Evolutionary conservation across 2,329 filamentous ascomycete genomes (phyloP), one percentile per base, ranked within the genome.

Genomic region (Penicillium psychrosexuale): DNA sequence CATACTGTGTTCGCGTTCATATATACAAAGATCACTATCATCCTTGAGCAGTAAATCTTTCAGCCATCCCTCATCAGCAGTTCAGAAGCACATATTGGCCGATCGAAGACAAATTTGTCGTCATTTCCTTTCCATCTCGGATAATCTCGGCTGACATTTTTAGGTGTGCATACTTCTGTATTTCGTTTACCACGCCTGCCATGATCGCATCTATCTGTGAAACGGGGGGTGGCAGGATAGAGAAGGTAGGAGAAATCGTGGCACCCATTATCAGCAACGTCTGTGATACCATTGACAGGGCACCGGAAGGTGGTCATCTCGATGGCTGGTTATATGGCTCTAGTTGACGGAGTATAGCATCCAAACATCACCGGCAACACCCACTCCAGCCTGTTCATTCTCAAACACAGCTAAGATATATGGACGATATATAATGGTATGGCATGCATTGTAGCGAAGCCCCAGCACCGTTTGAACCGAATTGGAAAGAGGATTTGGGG

Each of bases 351-450:
- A 93, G 82, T 52, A 87, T 89, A 49, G 90, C 89, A 68, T 93
- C 90, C 24, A 94, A 77, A 68, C 89, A 93, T 70, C 90, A 90
- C 66, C 88, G 84, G 70, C 90, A 93, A 66, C 87, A 89, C 47
- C 89, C 64, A 88, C 72, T 13, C 87, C 83, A 22, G 87, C 82
- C 61, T 85, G 85, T 65, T 91, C 88, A 57, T 92, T 90, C 66
- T 91, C 86, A 22, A 94, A 74, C 2, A 92, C 89, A 11, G 88
- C 88, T 55, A 91, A 78, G 58, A 93, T 89, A 70, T 93, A 93
- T 0, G 90, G 90, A 28, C 90, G 82, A 75, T 91, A 93, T 61
- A 94, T 93, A 65, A 93, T 92, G 27, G 89, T 93, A 53, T 89
- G 85, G 71, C 90, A 94, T 39, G 90, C 90, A 70, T 90, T 92